Evolutionary conservation across 768 basidiomycete species (phyloP), one percentile per base, ranked within the genome.

Genomic region (Trichaptum fuscoviolaceum): DNA sequence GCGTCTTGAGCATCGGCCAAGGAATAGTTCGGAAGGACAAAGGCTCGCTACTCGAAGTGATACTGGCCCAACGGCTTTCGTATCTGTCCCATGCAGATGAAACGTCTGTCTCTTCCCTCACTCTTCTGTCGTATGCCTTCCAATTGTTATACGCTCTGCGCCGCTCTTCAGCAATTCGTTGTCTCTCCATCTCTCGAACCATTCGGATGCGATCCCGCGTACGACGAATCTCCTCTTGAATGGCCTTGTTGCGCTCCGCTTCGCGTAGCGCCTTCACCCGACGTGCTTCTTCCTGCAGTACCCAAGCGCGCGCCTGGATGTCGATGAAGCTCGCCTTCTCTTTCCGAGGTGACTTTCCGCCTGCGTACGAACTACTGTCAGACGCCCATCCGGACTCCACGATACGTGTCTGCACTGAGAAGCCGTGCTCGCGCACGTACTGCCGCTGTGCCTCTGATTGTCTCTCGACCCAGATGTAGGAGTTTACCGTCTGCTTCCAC

Each of bases 1-100:
- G 85, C 15, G 74, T 70, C 15, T 72, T 68, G 63, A 81, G 74
- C 67, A 85, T 69, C 35, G 91, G 91, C 92, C 92, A 94, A 10
- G 92, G 92, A 62, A 91, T 84, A 60, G 79, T 80, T 57, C 78
- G 75, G 79, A 93, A 92, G 0, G 77, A 76, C 59, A 92, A 77
- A 24, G 75, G 69, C 60, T 82, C 83, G 17, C 81, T 73, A n/a
- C 83, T 79, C 8, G 76, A 72, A 30, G 75, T 70, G 67, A 91
- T 73, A 66, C 75, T 75, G n/a, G 76, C 71, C 92, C 91, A 93
- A 66, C 83, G 81, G 36, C 77, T 75, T 75, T 93, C 90, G 76
- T 93, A 90, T 63, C 70, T 74, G 61, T 75, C 70, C 90, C 90
- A 92, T 6, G 85, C 85, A 42, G 87, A 82, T 7, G 79, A 67